phyloP scores from a whole-genome alignment of 768 basidiomycete species.

The Agaricus subrufescens region DNA sequence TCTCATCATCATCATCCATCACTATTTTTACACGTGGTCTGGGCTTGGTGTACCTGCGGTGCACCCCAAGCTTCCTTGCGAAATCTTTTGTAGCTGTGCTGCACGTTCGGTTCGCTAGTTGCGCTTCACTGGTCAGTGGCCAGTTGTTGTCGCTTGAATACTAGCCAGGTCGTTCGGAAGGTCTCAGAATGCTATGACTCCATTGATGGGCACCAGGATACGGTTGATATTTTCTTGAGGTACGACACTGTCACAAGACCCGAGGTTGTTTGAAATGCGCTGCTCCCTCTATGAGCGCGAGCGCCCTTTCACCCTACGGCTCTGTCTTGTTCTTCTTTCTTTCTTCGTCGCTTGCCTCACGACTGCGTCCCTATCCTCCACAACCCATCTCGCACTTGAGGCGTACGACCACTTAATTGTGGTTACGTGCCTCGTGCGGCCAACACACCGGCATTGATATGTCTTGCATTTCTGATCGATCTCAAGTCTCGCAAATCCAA shows the following conservation, averaged over 20 bases:
- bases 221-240: constrained; percentile 29
- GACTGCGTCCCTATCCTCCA: constrained; percentile 40
- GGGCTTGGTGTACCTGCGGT: constrained; percentile 7
- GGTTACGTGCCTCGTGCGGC: constrained; percentile 77
- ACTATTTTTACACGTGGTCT: constrained; percentile 15
- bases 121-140: constrained; percentile 37
- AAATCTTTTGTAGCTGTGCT: constrained; percentile 53
- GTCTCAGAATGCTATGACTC: constrained; percentile 22
- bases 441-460: constrained; percentile 66
- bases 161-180: constrained; percentile 17
- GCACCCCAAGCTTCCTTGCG: constrained; percentile 9
- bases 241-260: constrained; percentile 74
- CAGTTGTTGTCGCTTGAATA: constrained; percentile 19
- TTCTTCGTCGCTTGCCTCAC: constrained; percentile 35
- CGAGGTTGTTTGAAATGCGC: constrained; percentile 50
- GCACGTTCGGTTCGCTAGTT: constrained; percentile 30
- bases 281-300: constrained; percentile 44
- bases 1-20: constrained; percentile 22
- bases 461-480: constrained; percentile 21
- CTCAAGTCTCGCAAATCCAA: constrained; percentile 22
- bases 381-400: constrained; percentile 57
- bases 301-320: constrained; percentile 48
- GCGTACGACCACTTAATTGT: constrained; percentile 79
- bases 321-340: constrained; percentile 54
- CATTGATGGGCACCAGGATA: constrained; percentile 43